Base-by-base conservation (phyloP, 306 rosid genomes). In the Corylus avellana region DNA sequence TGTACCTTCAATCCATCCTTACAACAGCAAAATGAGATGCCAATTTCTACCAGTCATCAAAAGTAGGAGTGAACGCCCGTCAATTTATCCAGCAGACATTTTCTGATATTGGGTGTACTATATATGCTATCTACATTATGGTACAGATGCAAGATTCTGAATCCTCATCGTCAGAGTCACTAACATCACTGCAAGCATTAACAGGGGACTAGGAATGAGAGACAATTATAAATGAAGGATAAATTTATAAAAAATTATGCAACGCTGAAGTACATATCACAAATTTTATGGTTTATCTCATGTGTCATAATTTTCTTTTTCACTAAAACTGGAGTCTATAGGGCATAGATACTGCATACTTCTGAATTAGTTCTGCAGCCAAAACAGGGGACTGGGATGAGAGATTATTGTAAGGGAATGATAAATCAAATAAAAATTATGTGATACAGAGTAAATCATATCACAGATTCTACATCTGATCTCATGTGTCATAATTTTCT, bases 121-220 rank as follows among this genome's bases (percentile, higher is more conserved):
- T 77, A 39, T 77, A 81, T 78, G 81, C 77, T 75, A 85, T 84
- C 90, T 92, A 92, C 97, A 92, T 92, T 77, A 92, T 78, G 70
- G 81, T 49, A 74, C 97, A 92, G 80, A 90, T 88, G 84, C 97
- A 92, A 85, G 95, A 84, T 88, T 92, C 97, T 8, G 80, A 46
- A 59, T 90, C 95, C 47, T 86, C 97, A 8, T 89, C 95, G 51
- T 92, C 97, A 42, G 95, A 90, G 81, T 90, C 95, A 27, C 97
- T 90, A 64, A 80, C 85, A 54, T 90, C 97, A 57, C 97, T 92
- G 95, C 93, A 89, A 54, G 82, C 69, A 89, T 48, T 82, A 77
- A 75, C 70, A 76, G 49, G 75, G 85, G 73, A 75, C 58, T 27
- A 58, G 79, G 78, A 53, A 64, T 70, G 47, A 55, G 29, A 87